Evolutionary conservation across 202 grass and related monocot species (phyloP).

Genomic region (Cymbopogon flexuosus): DNA sequence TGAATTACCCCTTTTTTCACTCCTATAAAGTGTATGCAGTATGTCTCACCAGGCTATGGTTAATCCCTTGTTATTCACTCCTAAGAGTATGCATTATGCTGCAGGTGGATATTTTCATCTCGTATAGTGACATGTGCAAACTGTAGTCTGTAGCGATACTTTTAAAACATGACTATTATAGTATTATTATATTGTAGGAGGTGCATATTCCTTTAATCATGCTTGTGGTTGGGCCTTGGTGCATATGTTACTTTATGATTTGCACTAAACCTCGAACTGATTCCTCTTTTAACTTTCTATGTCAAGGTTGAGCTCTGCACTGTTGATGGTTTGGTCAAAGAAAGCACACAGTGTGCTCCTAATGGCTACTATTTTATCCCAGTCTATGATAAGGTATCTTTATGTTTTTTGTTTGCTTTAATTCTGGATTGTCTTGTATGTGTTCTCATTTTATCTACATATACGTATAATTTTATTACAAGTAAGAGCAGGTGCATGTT

Average conservation of each 20-base stretch:
- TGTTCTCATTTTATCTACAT: constrained; percentile 2
- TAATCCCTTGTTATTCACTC: background rate
- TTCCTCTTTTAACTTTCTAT: constrained; percentile 24
- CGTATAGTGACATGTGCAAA: background rate
- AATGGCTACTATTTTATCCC: constrained; percentile 99
- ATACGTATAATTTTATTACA: background rate
- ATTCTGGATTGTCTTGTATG: constrained; percentile 9
- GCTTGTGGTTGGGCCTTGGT: background rate
- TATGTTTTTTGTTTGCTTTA: constrained; percentile 7
- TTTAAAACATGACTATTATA: background rate
- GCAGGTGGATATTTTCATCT: constrained; percentile 9
- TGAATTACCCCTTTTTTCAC: background rate
- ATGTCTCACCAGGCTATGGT: background rate
- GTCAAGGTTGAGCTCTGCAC: constrained; percentile 90
- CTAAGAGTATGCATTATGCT: background rate
- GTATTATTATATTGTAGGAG: background rate
- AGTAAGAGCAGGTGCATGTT: background rate
- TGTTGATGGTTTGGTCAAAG: constrained; percentile 78
- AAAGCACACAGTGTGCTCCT: constrained; percentile 88
- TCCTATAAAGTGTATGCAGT: background rate
- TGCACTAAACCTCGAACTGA: constrained; percentile 11
- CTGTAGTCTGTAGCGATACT: constrained; percentile 7
- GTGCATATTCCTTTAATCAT: background rate
- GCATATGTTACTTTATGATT: background rate
- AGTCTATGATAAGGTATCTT: constrained; percentile 80